Conservation (phyloP, 1,284 basidiomycete genomes). For the Fomitopsis schrenkii region DNA sequence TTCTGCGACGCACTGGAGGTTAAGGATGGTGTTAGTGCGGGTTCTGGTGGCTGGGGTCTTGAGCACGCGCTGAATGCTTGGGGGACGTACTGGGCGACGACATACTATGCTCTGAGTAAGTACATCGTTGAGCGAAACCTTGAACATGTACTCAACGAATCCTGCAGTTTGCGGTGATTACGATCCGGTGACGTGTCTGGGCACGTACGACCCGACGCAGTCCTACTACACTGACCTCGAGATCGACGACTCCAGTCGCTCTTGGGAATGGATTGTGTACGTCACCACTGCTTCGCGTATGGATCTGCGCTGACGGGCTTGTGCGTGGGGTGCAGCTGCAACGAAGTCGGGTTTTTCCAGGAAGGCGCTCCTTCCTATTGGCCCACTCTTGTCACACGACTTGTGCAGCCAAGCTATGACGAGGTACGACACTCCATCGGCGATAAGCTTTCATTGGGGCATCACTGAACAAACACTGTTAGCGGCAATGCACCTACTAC, state of each 20-base stretch:
- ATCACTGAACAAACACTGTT: background rate
- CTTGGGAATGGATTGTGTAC: constrained; percentile 62
- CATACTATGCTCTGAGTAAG: constrained; percentile 40
- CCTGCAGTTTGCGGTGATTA: constrained; percentile 39
- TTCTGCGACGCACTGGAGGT: constrained; percentile 77
- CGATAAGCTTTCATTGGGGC: background rate
- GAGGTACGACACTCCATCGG: constrained; percentile 33
- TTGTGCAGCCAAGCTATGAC: constrained; percentile 55
- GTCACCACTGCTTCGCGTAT: constrained; percentile 8
- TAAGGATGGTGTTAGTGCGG: constrained; percentile 53
- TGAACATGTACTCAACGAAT: background rate
- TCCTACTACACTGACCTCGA: constrained; percentile 47
- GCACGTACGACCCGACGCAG: constrained; percentile 48
- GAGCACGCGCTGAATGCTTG: constrained; percentile 58
- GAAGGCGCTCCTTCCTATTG: constrained; percentile 50
- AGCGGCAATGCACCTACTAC: constrained; percentile 62
- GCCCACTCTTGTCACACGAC: constrained; percentile 54
- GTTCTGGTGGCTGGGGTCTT: constrained; percentile 57
- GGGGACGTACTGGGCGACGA: constrained; percentile 50
- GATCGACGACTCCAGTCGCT: constrained; percentile 47
- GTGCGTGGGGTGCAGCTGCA: constrained; percentile 42
- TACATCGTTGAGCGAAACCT: background rate
- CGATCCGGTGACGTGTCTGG: constrained; percentile 50
- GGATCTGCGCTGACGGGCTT: background rate
- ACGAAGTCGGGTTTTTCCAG: constrained; percentile 63